Conservation (phyloP, 176 grass and related monocot genomes). For the Zoysia japonica region DNA sequence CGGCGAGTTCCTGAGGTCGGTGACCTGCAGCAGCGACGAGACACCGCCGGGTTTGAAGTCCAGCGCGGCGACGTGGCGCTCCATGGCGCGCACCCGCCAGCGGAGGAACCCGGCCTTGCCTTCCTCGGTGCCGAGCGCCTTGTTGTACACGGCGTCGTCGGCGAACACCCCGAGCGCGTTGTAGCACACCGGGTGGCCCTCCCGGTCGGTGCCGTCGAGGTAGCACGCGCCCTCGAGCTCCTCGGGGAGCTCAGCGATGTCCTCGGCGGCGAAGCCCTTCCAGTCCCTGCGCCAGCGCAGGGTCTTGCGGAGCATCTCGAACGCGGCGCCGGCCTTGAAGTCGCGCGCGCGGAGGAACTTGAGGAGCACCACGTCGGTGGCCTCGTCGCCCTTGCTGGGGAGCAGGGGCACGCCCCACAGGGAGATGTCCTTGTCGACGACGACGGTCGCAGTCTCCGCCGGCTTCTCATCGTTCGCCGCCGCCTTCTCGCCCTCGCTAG, state of each 20-base stretch:
- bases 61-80: slow-evolving; percentile 66
- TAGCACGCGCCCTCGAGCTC: slow-evolving; percentile 61
- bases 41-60: slow-evolving; percentile 69
- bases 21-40: slow-evolving; percentile 83
- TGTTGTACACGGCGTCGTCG: slow-evolving; percentile 56
- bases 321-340: slow-evolving; percentile 87
- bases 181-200: slow-evolving; percentile 96
- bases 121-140: slow-evolving; percentile 66
- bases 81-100: slow-evolving; percentile 89
- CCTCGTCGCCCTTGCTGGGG: slow-evolving; percentile 67
- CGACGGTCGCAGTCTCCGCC: not conserved
- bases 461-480: slow-evolving; percentile 6
- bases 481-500: slow-evolving; percentile 29
- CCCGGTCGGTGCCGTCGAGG: slow-evolving; percentile 72
- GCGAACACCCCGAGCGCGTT: slow-evolving; percentile 69
- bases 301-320: slow-evolving; percentile 76
- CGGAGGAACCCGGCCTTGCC: slow-evolving; percentile 69
- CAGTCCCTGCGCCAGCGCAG: slow-evolving; percentile 77
- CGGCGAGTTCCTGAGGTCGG: slow-evolving; percentile 66
- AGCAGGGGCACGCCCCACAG: slow-evolving; percentile 92
- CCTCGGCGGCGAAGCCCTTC: slow-evolving; percentile 42
- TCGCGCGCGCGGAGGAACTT: slow-evolving; percentile 98
- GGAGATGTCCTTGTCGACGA: slow-evolving; percentile 50
- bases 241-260: slow-evolving; percentile 16
- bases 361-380: slow-evolving; percentile 79